phyloP scores from a whole-genome alignment of 345 rosid species.

The Moringa oleifera region DNA sequence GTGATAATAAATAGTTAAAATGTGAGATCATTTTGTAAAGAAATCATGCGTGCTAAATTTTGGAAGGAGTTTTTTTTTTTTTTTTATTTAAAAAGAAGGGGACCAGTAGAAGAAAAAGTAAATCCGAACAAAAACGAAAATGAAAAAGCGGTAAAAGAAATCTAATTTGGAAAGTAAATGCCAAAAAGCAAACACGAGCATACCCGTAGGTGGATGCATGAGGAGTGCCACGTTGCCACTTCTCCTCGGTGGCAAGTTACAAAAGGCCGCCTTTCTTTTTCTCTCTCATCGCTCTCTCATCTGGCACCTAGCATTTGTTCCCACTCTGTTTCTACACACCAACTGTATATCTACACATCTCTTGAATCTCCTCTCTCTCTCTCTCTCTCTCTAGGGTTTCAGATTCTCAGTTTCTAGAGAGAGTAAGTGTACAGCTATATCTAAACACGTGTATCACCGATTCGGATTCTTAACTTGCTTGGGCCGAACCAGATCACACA shows the following conservation, averaged over 20 bases:
- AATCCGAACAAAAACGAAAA: too few species aligned
- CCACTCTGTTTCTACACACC: background rate
- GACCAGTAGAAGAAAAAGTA: too few species aligned
- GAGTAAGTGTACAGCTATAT: constrained; percentile 8
- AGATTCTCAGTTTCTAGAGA: constrained; percentile 30
- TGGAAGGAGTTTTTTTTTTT: too few species aligned
- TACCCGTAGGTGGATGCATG: constrained; percentile 19
- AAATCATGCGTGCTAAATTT: too few species aligned
- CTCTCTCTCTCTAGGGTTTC: constrained; percentile 30
- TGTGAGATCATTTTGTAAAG: too few species aligned
- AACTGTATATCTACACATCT: background rate
- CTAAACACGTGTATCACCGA: constrained; percentile 15
- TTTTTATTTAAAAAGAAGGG: too few species aligned
- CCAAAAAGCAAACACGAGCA: background rate
- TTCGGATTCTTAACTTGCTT: constrained; percentile 31
- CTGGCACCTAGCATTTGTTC: background rate
- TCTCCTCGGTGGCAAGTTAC: constrained; percentile 25
- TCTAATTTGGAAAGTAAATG: background rate
- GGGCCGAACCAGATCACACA: constrained; percentile 15
- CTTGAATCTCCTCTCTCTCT: background rate
- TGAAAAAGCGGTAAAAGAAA: too few species aligned
- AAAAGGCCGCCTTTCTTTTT: constrained; percentile 9
- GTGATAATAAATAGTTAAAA: too few species aligned
- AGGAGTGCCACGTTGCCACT: constrained; percentile 50
- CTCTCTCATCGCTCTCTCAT: too few species aligned